phyloP scores from a whole-genome alignment of 148 eudicot genomes.

The Chenopodium quinoa region DNA sequence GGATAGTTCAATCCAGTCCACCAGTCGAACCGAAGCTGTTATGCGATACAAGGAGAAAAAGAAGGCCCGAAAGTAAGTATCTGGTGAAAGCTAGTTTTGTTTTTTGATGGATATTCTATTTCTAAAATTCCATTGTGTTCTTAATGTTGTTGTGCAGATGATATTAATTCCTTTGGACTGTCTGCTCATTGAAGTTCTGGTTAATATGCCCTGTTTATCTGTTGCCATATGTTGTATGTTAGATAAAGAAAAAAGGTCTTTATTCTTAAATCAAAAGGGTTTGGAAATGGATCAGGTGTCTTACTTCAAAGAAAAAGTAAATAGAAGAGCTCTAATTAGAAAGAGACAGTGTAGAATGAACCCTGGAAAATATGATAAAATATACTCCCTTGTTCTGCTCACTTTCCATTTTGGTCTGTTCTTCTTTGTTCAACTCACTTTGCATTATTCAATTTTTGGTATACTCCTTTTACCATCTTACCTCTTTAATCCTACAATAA shows the following conservation, averaged over 20 bases:
- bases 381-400: too few species aligned
- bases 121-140: neutral
- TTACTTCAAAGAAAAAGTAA: neutral
- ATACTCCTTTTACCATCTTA: too few species aligned
- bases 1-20: slow-evolving; percentile 47
- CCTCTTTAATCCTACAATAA: too few species aligned
- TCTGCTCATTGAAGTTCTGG: neutral
- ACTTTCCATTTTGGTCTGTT: too few species aligned
- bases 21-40: slow-evolving; percentile 71
- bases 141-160: neutral
- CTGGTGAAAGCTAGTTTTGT: neutral
- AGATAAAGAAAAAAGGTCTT: neutral
- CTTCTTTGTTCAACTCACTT: too few species aligned
- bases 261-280: neutral
- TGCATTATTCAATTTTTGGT: too few species aligned
- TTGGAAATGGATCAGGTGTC: neutral
- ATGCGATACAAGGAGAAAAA: slow-evolving; percentile 96
- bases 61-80: slow-evolving; percentile 79
- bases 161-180: neutral
- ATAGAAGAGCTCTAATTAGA: neutral
- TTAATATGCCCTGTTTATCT: neutral
- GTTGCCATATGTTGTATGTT: neutral
- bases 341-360: neutral
- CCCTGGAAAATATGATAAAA: neutral
- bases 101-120: slow-evolving; percentile 1